Percentiles rank a stretch among this genome's conserved stretches.
Evolutionary conservation across 1,284 basidiomycete species (phyloP).

Genomic region (Ustilago shanxiensis): DNA sequence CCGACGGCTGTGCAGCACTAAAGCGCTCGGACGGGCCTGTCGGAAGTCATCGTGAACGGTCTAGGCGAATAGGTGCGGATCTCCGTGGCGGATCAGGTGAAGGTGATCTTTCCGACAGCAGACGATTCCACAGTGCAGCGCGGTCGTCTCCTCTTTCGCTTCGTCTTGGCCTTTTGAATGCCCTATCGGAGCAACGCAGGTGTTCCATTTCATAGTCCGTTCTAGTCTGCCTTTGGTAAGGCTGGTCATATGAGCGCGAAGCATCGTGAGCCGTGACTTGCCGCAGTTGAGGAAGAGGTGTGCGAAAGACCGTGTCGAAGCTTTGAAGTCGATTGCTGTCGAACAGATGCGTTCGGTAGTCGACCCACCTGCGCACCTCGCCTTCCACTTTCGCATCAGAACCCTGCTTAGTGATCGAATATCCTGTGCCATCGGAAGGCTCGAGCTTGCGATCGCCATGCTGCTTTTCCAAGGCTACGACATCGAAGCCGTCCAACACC

Average conservation of each 20-base stretch:
- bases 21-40: not conserved
- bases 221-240: not conserved
- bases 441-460: no score
- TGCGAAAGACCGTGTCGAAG: constrained; percentile 29
- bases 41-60: not conserved
- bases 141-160: not conserved
- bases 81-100: constrained; percentile 14
- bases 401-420: no score
- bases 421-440: no score
- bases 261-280: no score
- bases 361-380: constrained; percentile 23
- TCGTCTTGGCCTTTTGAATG: not conserved
- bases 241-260: not conserved
- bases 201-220: not conserved
- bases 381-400: not conserved
- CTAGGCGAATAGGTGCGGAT: no score
- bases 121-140: constrained; percentile 20
- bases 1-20: not conserved
- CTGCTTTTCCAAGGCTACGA: not conserved
- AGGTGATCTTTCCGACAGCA: constrained; percentile 11
- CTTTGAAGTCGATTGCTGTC: constrained; percentile 31
- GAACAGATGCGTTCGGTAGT: constrained; percentile 29
- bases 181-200: not conserved
- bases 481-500: constrained; percentile 21
- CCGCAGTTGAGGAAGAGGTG: constrained; percentile 24